Percentiles rank a stretch among this genome's conserved stretches.
phyloP scores from a whole-genome alignment of 257 asterid species.

The Eucommia ulmoides region DNA sequence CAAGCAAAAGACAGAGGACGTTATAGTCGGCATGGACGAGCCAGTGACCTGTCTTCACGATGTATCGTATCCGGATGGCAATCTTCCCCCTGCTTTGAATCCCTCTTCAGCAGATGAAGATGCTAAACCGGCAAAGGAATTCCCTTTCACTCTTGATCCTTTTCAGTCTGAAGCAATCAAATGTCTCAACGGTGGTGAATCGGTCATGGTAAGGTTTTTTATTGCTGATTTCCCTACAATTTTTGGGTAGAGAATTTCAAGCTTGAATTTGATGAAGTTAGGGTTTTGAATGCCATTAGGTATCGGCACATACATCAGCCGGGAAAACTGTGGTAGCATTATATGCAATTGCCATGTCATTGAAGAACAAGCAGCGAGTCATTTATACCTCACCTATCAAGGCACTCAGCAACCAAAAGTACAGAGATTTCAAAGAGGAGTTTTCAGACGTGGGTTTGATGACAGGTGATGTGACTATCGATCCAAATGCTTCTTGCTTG shows the following conservation, averaged over 20 bases:
- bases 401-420: conserved; percentile 95
- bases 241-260: no score
- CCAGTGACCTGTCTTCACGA: conserved; percentile 77
- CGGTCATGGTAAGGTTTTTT: conserved; percentile 67
- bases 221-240: no score
- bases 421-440: conserved; percentile 95
- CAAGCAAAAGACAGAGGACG: conserved; percentile 45
- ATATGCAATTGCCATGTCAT: conserved; percentile 86
- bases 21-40: conserved; percentile 27
- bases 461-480: conserved; percentile 98
- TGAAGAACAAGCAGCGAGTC: conserved; percentile 75
- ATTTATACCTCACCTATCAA: conserved; percentile 91
- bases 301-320: conserved; percentile 92
- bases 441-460: conserved; percentile 96
- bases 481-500: conserved; percentile 95
- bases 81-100: conserved; percentile 24
- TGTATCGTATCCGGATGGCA: conserved; percentile 78
- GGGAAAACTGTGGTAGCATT: conserved; percentile 96
- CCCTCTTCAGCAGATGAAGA: conserved; percentile 13
- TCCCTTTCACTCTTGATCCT: conserved; percentile 73
- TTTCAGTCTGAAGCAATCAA: conserved; percentile 86
- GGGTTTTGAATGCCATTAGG: conserved; percentile 37
- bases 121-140: conserved; percentile 65
- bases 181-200: conserved; percentile 70
- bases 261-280: conserved; percentile 8